Base-by-base conservation (phyloP, 2,329 filamentous ascomycete species). In the Claviceps spartinae region DNA sequence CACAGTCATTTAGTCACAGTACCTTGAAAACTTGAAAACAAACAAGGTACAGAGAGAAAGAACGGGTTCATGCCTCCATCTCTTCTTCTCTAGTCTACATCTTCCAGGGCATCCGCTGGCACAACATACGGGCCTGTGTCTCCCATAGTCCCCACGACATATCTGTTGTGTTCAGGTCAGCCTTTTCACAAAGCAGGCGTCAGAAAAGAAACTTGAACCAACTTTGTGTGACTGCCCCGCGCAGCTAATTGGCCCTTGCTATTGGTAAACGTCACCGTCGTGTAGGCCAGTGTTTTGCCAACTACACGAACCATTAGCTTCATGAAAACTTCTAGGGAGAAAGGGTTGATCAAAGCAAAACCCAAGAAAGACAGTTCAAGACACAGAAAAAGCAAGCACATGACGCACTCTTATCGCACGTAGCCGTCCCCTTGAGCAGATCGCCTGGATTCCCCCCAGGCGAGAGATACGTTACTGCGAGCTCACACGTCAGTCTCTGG, bases 191-290 rank as follows among this genome's bases (percentile, higher is more conserved):
- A 34, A 11, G 4, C 9, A 11, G 11, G 30, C 30, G 30, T 34
- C 30, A 11, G 9, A 11, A 34, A 44, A 44, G 56, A 72, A 62
- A 5, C 2, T 11, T 11, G 4, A 37, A 57, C 72, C 62, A 59
- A 82, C 81, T 84, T 84, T 14, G 81, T 84, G 60, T 84, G 81
- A 56, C 79, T 83, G 44, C 81, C 81, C 47, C 81, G 67, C 0
- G 81, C 81, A 11, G 78, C 75, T 4, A 83, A 61, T 44, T 83
- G 73, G 5, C 79, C 79, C 54, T 79, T 75, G 49, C 65, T 66
- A 55, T 83, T 82, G 50, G 66, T 73, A 56, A 84, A 84, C 0
- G 73, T 72, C 16, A 84, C 69, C 0, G 73, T 75, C 0, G 81
- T 84, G 57, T 73, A 84, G 5, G 81, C 81, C 5, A 84, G 63